Conservation (phyloP, 2,329 filamentous ascomycete genomes). For the Claviceps purpurea region DNA sequence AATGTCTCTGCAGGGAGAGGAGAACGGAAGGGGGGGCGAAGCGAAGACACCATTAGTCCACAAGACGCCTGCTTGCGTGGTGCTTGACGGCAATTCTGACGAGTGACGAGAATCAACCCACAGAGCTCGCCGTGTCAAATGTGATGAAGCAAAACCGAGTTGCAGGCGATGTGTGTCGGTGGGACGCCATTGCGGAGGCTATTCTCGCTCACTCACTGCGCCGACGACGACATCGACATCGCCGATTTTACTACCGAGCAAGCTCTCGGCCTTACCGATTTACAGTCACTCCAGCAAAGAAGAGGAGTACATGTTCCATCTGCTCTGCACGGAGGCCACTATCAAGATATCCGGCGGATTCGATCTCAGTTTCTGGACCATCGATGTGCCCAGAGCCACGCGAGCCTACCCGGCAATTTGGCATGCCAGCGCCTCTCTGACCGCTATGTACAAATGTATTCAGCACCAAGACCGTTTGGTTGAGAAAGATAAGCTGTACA, state of each 20-base stretch:
- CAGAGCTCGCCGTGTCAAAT: slow-evolving; percentile 4
- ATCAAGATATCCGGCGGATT: slow-evolving; percentile 3
- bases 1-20: background rate
- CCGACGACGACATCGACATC: background rate
- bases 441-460: slow-evolving; percentile 10
- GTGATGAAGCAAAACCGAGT: slow-evolving; percentile 2
- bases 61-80: background rate
- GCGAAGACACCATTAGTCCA: background rate
- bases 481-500: slow-evolving; percentile 12
- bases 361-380: slow-evolving; percentile 5
- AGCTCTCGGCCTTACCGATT: background rate
- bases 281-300: background rate
- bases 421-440: slow-evolving; percentile 4
- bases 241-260: background rate
- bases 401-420: slow-evolving; percentile 5
- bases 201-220: background rate
- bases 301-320: slow-evolving; percentile 7
- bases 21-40: no score
- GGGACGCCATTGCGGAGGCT: slow-evolving; percentile 1
- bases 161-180: slow-evolving; percentile 1
- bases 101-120: background rate
- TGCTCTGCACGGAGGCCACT: slow-evolving; percentile 5
- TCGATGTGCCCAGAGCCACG: slow-evolving; percentile 4
- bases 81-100: background rate
- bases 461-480: slow-evolving; percentile 9